phyloP scores from a whole-genome alignment of 192 early-diverging fungal species.

The Backusella psychrophila region DNA sequence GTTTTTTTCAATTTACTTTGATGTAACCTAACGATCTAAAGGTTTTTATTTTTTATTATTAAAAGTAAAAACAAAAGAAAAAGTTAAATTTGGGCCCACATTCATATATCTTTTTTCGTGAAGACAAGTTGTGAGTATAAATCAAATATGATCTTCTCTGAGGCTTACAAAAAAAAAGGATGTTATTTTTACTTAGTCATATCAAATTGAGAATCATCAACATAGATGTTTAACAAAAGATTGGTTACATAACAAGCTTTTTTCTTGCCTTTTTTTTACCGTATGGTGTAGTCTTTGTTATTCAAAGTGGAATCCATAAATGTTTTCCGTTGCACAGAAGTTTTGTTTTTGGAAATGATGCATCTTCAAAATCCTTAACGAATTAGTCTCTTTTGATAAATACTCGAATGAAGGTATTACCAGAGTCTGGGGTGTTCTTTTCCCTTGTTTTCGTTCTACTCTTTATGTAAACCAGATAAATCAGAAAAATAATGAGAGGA shows the following conservation, averaged over 20 bases:
- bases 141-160: background rate
- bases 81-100: background rate
- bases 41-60: background rate
- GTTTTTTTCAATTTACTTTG: background rate
- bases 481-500: background rate
- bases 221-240: background rate
- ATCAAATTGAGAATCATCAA: background rate
- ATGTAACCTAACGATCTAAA: background rate
- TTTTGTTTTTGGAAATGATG: background rate
- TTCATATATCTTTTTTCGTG: background rate
- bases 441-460: background rate
- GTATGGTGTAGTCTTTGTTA: background rate
- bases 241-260: background rate
- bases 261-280: background rate
- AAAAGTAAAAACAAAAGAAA: background rate
- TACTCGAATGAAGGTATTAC: background rate
- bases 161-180: background rate
- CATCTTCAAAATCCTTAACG: background rate
- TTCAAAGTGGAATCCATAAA: background rate
- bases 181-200: background rate
- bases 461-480: background rate
- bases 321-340: background rate
- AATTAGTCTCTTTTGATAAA: background rate
- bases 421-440: background rate
- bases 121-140: background rate